Percentiles rank a stretch among this genome's conserved stretches.
These are phyloP conservation scores for Aspergillus fructus DNA, from an alignment of 2,329 filamentous ascomycete species.

Conservation along the genomic window DNA sequence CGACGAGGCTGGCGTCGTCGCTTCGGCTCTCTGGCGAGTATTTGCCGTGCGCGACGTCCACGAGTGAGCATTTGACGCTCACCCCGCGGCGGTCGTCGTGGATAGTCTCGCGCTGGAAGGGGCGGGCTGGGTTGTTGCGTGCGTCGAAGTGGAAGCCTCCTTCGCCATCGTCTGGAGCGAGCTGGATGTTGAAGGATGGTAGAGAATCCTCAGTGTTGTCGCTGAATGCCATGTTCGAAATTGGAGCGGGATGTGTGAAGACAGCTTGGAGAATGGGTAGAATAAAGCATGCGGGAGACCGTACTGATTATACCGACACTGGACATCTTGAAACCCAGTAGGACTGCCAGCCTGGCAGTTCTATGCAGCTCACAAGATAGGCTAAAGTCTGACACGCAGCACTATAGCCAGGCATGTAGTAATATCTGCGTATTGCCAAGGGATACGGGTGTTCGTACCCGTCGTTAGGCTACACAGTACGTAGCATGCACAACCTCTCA, in stretches of 20 bases:
- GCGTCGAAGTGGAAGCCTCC: background rate
- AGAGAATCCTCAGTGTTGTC: background rate
- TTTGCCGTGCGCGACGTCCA: background rate
- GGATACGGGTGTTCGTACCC: too few relatives aligned
- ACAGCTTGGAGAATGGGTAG: too few relatives aligned
- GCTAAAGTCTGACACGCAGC: too few relatives aligned
- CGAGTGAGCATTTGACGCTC: background rate
- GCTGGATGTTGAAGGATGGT: background rate
- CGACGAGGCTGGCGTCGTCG: background rate
- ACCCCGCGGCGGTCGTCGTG: background rate
- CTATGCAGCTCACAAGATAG: too few relatives aligned
- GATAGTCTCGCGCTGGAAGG: background rate
- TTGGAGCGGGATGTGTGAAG: background rate
- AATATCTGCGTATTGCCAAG: background rate
- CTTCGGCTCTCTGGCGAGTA: background rate
- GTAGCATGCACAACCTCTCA: too few relatives aligned
- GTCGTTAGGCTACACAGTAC: too few relatives aligned
- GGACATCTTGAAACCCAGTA: too few relatives aligned
- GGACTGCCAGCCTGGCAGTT: too few relatives aligned
- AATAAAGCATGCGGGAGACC: background rate
- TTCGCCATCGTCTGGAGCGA: background rate
- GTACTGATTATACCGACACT: too few relatives aligned
- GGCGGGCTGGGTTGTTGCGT: background rate
- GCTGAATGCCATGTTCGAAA: background rate
- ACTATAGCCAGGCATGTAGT: background rate